Evolutionary conservation across 192 early-diverging fungal species (phyloP), one percentile per base, ranked within the genome.

Genomic region (Backusella tuberculispora): DNA sequence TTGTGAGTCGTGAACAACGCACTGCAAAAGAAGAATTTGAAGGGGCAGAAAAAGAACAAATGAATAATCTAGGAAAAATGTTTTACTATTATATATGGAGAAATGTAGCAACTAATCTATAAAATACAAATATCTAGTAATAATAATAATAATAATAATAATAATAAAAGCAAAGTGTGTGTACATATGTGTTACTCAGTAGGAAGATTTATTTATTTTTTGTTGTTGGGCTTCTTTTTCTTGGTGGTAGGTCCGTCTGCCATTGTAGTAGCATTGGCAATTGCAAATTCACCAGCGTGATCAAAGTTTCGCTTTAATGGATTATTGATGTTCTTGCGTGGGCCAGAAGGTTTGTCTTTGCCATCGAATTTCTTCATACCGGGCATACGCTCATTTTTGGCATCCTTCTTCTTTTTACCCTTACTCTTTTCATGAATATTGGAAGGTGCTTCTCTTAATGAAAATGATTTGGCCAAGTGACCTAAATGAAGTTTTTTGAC

Each of bases 381-480:
- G 10, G 79, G 79, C 66, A 76, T 73, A 19, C 79, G 79, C 8
- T 76, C 79, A 10, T 80, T 69, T 44, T 78, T 75, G 17, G 76
- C 76, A 4, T 82, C 63, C 60, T 74, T 78, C 45, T 72, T 82
- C 77, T 82, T 78, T 44, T 75, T 71, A 46, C 65, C 64, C 60
- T 88, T 84, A 53, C 77, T 85, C 21, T 76, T 74, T 69, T 85
- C 84, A 40, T 84, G 82, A 37, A 89, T 82, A 68, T 92, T 84
- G 21, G 89, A 89, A 4, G 98, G 98, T 4, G 95, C 91, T 76
- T 99, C 98, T 29, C 96, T 89, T 63, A 99, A 84, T n/a, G 89
- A 95, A 90, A 99, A 99, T 19, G 92, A 86, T 83, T 99, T 99
- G 63, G 97, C 98, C 74, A 97, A 82, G 78, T 99, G 98, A 6